Conservation (phyloP, 495 filamentous ascomycete species). For the Hypoxylon fuscum region DNA sequence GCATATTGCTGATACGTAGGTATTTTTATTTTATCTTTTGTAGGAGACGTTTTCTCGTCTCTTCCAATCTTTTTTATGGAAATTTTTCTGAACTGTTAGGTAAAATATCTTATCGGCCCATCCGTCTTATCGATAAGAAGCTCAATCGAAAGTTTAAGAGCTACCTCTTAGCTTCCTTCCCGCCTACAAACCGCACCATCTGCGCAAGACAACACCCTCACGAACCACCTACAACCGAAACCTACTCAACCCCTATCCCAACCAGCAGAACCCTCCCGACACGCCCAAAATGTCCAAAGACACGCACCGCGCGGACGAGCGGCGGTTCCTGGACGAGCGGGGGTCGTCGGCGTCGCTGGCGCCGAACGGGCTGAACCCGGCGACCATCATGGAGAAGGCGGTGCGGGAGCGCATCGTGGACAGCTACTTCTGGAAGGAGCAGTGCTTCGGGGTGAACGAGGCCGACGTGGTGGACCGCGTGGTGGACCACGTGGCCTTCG, state of each 20-base stretch:
- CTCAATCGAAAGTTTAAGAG: too few species aligned
- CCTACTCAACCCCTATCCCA: too few species aligned
- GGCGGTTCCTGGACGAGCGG: conserved; percentile 79
- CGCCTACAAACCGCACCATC: too few species aligned
- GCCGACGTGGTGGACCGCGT: conserved; percentile 87
- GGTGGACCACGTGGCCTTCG: conserved; percentile 76
- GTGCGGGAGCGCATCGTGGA: conserved; percentile 94
- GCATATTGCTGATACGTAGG: too few species aligned
- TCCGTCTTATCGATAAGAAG: conserved; percentile 16
- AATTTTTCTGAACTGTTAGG: too few species aligned
- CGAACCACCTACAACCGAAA: too few species aligned
- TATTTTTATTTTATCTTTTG: too few species aligned
- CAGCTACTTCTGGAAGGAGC: conserved; percentile 97
- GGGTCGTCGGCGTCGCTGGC: conserved; percentile 61
- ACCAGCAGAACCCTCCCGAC: too few species aligned
- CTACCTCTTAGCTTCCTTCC: too few species aligned
- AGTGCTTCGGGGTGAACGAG: conserved; percentile 95
- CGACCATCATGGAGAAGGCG: conserved; percentile 88
- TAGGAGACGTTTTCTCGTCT: too few species aligned
- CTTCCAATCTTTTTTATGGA: neutral
- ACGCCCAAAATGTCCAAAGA: conserved; percentile 25
- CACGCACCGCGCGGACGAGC: conserved; percentile 76
- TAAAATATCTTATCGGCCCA: too few species aligned
- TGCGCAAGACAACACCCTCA: too few species aligned
- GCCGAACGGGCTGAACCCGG: conserved; percentile 81